Evolutionary conservation across 208 protist species (phyloP), one percentile per base, ranked within the genome.

Genomic region (Crithidia brevicula): DNA sequence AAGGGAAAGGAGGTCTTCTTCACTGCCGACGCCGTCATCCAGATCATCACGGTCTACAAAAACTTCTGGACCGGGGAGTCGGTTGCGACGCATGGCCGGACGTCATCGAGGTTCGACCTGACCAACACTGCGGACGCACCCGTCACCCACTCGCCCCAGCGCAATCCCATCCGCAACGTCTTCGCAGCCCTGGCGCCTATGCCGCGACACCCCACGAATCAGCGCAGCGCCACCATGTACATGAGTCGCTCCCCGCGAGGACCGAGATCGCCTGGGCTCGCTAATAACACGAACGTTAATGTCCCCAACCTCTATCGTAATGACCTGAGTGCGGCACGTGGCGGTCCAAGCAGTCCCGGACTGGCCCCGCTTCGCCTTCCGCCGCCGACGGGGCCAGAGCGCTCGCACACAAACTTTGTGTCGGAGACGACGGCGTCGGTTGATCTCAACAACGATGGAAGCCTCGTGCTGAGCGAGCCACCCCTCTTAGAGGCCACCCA

Each of bases 31-130:
- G 79, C 86, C 36, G 86, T 94, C 28, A 67, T 92, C n/a, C 81
- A 88, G 50, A 80, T 94, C 43, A 83, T 94, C 31, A 76, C 52
- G 20, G 79, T 85, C n/a, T 86, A 89, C 72, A 86, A 79, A n/a
- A 75, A 89, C 60, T 72, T 60, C 38, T 81, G 73, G 79, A 60
- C 53, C 13, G 52, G 50, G 16, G 50, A 58, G 6, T 49, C 20
- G 28, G 20, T 20, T 16, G 33, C 28, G 18, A 34, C 60, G 20
- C 50, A 20, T 34, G 40, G 53, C 36, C 36, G 63, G 7, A 45
- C 52, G 3, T 31, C 45, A 28, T 27, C 23, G 1, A 50, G 53
- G 16, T n/a, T 33, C 34, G 70, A 80, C 10, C 11, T 9, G 13
- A 36, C 4, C 27, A 38, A 20, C 33, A 20, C 47, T 16, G 45